phyloP scores from a whole-genome alignment of 352 stramenopile genomes.

The Globisporangium sylvaticum region DNA sequence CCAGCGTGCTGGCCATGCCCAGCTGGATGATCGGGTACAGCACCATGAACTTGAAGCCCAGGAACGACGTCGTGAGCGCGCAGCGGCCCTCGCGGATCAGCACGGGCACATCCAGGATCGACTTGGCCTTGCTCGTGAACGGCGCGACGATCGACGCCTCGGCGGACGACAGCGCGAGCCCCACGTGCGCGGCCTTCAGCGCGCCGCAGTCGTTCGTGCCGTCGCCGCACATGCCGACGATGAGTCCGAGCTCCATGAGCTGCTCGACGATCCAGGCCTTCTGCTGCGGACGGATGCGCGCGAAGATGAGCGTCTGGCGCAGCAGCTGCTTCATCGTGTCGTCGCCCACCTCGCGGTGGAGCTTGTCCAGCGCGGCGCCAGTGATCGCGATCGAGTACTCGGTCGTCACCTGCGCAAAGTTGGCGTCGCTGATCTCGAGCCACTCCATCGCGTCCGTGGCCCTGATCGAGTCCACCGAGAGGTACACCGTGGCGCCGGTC shows the following conservation, averaged over 20 bases:
- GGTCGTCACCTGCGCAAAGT: slow-evolving; percentile 21
- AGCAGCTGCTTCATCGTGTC: slow-evolving; percentile 40
- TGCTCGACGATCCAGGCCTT: slow-evolving; percentile 59
- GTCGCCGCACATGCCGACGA: slow-evolving; percentile 91
- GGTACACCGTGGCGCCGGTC: slow-evolving; percentile 20
- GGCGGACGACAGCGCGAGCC: slow-evolving; percentile 75
- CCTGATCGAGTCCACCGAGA: slow-evolving; percentile 31
- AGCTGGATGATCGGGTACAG: slow-evolving; percentile 64
- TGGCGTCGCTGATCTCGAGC: slow-evolving; percentile 27
- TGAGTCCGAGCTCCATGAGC: slow-evolving; percentile 37
- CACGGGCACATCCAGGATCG: slow-evolving; percentile 63
- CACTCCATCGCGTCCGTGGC: slow-evolving; percentile 25
- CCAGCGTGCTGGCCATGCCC: slow-evolving; percentile 33
- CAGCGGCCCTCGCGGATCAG: slow-evolving; percentile 84
- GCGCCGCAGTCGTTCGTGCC: slow-evolving; percentile 94
- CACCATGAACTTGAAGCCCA: slow-evolving; percentile 58
- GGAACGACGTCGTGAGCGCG: slow-evolving; percentile 56
- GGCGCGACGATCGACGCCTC: slow-evolving; percentile 84
- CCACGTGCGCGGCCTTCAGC: slow-evolving; percentile 83
- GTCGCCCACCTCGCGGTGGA: slow-evolving; percentile 24
- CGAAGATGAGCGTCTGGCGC: slow-evolving; percentile 44
- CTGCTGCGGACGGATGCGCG: slow-evolving; percentile 45
- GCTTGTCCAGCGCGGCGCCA: slow-evolving; percentile 38
- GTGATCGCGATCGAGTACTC: slow-evolving; percentile 47
- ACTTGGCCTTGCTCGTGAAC: slow-evolving; percentile 86